phyloP scores from a whole-genome alignment of 768 basidiomycete genomes.

The Mycena crocata region DNA sequence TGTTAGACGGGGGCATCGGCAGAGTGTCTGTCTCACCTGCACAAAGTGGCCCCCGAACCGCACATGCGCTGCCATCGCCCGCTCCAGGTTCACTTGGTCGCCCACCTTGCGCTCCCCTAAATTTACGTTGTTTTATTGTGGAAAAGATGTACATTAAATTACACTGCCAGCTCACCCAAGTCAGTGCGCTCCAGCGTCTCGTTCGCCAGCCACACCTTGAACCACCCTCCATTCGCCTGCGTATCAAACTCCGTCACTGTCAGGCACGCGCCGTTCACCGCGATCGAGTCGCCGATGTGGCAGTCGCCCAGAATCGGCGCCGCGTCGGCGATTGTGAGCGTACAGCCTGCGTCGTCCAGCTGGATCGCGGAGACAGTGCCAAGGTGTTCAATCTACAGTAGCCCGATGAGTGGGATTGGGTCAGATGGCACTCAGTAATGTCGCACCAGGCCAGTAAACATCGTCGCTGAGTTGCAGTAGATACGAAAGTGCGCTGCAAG shows the following conservation, averaged over 20 bases:
- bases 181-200: constrained; percentile 94
- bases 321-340: constrained; percentile 79
- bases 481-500: too few relatives aligned
- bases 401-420: constrained; percentile 13
- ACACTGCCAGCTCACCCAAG: constrained; percentile 66
- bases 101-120: constrained; percentile 83
- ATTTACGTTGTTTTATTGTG: neutral
- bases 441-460: constrained; percentile 87
- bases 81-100: constrained; percentile 90
- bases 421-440: neutral
- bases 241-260: constrained; percentile 90
- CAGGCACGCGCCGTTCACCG: constrained; percentile 88
- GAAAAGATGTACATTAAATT: constrained; percentile 6
- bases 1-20: neutral
- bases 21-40: constrained; percentile 65
- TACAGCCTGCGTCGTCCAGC: constrained; percentile 81
- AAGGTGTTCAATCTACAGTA: constrained; percentile 85
- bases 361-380: constrained; percentile 77
- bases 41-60: constrained; percentile 98
- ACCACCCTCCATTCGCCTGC: constrained; percentile 75
- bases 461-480: too few relatives aligned
- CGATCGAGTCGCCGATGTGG: constrained; percentile 93
- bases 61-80: constrained; percentile 92
- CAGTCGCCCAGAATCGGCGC: constrained; percentile 87
- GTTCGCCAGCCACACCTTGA: constrained; percentile 95